A percentile compares a stretch with the other conserved stretches of the same genome.
These are phyloP conservation scores for Orychophragmus violaceus DNA, from an alignment of 345 rosid genomes.

Conservation along the genomic window DNA sequence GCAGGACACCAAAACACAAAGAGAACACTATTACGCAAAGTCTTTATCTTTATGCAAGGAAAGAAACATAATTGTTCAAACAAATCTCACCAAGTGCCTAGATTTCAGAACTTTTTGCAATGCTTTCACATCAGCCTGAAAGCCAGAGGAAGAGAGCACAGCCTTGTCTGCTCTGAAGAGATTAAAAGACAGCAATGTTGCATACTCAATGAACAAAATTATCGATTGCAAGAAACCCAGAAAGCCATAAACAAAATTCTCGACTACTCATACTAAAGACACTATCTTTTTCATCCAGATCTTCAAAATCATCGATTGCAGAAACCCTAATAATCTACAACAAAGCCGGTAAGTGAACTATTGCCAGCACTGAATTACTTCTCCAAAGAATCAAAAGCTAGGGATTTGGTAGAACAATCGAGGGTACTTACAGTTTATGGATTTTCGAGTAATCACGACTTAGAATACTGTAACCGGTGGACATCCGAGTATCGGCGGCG, in stretches of 20 bases:
- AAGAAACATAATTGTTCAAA: not conserved
- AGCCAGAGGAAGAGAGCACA: conserved; percentile 91
- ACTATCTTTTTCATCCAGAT: conserved; percentile 8
- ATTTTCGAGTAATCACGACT: conserved; percentile 91
- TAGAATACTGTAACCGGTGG: conserved; percentile 84
- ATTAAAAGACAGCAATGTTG: not conserved
- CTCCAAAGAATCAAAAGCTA: not conserved
- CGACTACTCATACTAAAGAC: not conserved
- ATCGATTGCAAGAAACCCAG: too few species aligned
- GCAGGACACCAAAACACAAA: not conserved
- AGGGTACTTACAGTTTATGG: conserved; percentile 50
- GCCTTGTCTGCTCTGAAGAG: conserved; percentile 67
- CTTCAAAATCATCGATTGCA: not conserved
- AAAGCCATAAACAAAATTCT: not conserved
- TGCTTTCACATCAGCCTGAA: conserved; percentile 96
- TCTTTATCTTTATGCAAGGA: not conserved
- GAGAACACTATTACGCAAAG: not conserved
- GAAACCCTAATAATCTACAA: conserved; percentile 1
- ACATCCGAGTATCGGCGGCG: conserved; percentile 98
- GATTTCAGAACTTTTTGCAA: conserved; percentile 77
- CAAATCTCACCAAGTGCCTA: conserved; percentile 75
- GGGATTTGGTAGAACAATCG: not conserved
- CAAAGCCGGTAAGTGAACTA: too few species aligned
- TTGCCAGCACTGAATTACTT: not conserved
- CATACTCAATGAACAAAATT: conserved; percentile 56